Percentiles rank a stretch among this genome's conserved stretches.
These are phyloP conservation scores for Dictyostelium intermedium DNA, from an alignment of 78 protist species.

Conservation along the genomic window DNA sequence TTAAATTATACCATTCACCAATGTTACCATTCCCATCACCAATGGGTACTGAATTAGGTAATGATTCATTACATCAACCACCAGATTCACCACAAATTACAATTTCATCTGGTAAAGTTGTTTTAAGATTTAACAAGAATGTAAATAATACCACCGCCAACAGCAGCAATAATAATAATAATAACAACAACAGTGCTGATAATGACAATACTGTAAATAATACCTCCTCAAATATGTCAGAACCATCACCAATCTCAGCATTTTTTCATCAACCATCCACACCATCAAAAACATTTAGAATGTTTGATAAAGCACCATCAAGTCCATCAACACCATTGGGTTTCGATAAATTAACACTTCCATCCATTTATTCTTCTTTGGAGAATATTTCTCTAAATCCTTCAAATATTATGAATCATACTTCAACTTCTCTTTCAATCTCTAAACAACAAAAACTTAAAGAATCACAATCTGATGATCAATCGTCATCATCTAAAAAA, in stretches of 20 bases:
- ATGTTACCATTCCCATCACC: constrained; percentile 48
- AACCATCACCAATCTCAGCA: background rate
- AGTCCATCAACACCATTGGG: background rate
- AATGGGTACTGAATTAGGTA: background rate
- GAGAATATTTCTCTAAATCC: background rate
- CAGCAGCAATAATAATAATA: background rate
- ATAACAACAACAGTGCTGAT: background rate
- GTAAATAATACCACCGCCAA: background rate
- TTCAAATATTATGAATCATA: constrained; percentile 52
- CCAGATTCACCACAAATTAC: constrained; percentile 70
- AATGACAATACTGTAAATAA: background rate
- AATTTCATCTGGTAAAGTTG: background rate
- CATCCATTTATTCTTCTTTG: constrained; percentile 27
- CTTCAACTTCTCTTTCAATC: constrained; percentile 16
- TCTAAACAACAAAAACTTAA: background rate
- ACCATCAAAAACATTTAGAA: background rate
- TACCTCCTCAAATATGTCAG: background rate
- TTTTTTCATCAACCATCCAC: constrained; percentile 9
- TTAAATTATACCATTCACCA: constrained; percentile 44
- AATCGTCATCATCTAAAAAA: background rate
- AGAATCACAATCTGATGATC: background rate
- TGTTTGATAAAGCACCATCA: constrained; percentile 9
- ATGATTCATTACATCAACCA: background rate
- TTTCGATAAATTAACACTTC: background rate
- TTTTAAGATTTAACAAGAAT: background rate